These are phyloP conservation scores for Xanthoconium separans DNA, from an alignment of 1,284 basidiomycete species.

Conservation along the genomic window DNA sequence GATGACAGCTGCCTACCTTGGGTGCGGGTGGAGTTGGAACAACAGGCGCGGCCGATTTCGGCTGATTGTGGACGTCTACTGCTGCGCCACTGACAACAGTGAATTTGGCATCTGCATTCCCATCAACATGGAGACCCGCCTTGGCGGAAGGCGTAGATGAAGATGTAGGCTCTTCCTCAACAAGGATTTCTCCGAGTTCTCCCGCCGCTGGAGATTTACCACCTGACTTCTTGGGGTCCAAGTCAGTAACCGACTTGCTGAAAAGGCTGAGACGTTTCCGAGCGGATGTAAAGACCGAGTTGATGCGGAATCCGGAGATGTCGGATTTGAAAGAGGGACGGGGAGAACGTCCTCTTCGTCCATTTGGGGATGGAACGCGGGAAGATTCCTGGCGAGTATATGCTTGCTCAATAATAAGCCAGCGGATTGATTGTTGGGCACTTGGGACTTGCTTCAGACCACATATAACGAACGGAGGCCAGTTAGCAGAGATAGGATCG, in stretches of 20 bases:
- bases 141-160: conserved; percentile 4
- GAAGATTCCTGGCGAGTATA: conserved; percentile 35
- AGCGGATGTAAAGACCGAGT: conserved; percentile 43
- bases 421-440: conserved; percentile 39
- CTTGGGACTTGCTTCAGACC: conserved; percentile 46
- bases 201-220: conserved; percentile 45
- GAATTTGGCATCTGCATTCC: conserved; percentile 8
- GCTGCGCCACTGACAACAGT: conserved; percentile 6
- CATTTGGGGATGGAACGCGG: conserved; percentile 27
- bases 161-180: conserved; percentile 43
- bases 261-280: conserved; percentile 64
- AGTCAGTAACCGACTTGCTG: conserved; percentile 29
- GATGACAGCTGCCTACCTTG: conserved; percentile 17
- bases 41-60: conserved; percentile 2
- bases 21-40: neutral
- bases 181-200: conserved; percentile 64
- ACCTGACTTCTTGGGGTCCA: conserved; percentile 34
- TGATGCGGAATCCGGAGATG: conserved; percentile 34
- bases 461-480: conserved; percentile 68
- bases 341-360: conserved; percentile 42
- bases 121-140: conserved; percentile 15
- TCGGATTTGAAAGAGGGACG: conserved; percentile 50
- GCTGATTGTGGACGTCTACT: conserved; percentile 9
- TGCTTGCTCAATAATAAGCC: conserved; percentile 65
- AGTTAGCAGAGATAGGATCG: conserved; percentile 59